These are phyloP conservation scores for Nigrospora sphaerica DNA, from an alignment of 2,329 filamentous ascomycete species.

Conservation along the genomic window DNA sequence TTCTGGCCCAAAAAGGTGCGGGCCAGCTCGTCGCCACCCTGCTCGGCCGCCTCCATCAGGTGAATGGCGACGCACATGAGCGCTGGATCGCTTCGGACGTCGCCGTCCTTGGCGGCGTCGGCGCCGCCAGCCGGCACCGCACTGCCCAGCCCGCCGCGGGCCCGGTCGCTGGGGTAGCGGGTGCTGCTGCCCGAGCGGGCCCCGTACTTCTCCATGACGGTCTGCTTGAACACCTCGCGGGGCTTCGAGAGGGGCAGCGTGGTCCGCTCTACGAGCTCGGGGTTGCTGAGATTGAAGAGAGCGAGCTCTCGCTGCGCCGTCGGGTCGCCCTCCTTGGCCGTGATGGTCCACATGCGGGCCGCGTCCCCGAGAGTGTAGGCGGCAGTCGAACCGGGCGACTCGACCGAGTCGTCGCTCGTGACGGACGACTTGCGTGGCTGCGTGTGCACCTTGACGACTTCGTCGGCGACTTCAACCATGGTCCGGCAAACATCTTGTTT, in stretches of 20 bases:
- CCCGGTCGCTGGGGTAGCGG: slow-evolving; percentile 20
- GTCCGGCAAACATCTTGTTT: slow-evolving; percentile 83
- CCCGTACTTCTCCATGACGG: slow-evolving; percentile 67
- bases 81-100: slow-evolving; percentile 68
- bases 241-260: slow-evolving; percentile 79
- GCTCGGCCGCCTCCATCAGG: slow-evolving; percentile 90
- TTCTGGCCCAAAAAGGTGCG: slow-evolving; percentile 72
- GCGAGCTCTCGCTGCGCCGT: slow-evolving; percentile 89
- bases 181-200: slow-evolving; percentile 26
- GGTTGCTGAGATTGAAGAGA: slow-evolving; percentile 87
- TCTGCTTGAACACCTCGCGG: slow-evolving; percentile 82
- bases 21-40: slow-evolving; percentile 80
- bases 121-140: slow-evolving; percentile 15
- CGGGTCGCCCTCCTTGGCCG: slow-evolving; percentile 83
- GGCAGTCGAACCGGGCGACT: slow-evolving; percentile 45
- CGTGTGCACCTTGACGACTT: slow-evolving; percentile 62
- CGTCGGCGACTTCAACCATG: slow-evolving; percentile 70
- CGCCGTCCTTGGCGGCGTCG: slow-evolving; percentile 29
- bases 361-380: slow-evolving; percentile 69
- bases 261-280: slow-evolving; percentile 73
- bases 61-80: slow-evolving; percentile 93
- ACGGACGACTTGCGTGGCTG: slow-evolving; percentile 46
- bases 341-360: slow-evolving; percentile 84
- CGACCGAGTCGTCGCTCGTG: slow-evolving; percentile 22
- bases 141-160: slow-evolving; percentile 18